A percentile compares a stretch with the other conserved stretches of the same genome.
Evolutionary conservation across 306 rosid species (phyloP).

Genomic region (Calophaca sinica): DNA sequence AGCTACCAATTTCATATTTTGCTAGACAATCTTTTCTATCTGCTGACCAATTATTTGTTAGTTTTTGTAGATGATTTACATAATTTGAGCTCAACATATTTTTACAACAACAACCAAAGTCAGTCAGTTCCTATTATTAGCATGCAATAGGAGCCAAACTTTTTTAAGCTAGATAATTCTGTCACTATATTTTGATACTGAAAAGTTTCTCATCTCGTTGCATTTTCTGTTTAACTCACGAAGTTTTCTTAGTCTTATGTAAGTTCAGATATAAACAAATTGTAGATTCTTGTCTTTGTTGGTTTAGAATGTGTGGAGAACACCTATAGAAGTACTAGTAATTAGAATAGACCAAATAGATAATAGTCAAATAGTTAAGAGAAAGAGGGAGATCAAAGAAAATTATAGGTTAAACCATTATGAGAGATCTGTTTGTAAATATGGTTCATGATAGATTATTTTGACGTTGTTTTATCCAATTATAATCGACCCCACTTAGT

Average conservation of each 20-base stretch:
- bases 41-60: background rate
- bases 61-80: slow-evolving; percentile 28
- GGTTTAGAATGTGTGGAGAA: background rate
- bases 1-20: background rate
- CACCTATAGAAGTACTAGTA: background rate
- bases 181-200: background rate
- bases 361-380: background rate
- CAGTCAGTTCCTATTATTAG: background rate
- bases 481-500: background rate
- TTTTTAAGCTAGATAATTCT: slow-evolving; percentile 2
- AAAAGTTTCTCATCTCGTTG: background rate
- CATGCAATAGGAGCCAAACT: background rate
- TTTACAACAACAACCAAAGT: background rate
- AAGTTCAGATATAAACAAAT: background rate
- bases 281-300: background rate
- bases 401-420: background rate
- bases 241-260: background rate
- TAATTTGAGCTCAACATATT: background rate
- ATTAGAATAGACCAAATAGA: background rate
- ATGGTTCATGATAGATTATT: background rate
- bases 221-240: background rate
- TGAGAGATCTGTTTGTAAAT: background rate
- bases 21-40: background rate
- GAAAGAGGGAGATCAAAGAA: background rate
- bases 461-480: background rate